These are phyloP conservation scores for Chondrus crispus DNA, from an alignment of 23 red algal species.

Conservation along the genomic window DNA sequence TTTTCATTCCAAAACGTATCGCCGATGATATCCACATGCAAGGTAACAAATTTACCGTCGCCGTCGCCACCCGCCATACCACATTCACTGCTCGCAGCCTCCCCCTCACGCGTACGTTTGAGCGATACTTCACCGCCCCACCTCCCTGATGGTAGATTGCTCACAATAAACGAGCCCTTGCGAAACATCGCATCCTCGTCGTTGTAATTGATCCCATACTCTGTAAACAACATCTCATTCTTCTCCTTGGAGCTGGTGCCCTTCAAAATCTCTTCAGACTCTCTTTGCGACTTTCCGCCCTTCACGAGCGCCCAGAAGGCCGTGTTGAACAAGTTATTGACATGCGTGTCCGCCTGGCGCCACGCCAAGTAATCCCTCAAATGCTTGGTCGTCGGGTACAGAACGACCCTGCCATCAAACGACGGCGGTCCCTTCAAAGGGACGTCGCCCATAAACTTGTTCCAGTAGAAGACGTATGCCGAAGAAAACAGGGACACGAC, in stretches of 20 bases:
- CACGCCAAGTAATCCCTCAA: slow-evolving; percentile 85
- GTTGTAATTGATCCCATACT: slow-evolving; percentile 90
- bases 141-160: not conserved
- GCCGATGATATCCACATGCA: slow-evolving; percentile 71
- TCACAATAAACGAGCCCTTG: slow-evolving; percentile 72
- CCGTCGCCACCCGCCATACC: not conserved
- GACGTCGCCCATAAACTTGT: slow-evolving; percentile 34
- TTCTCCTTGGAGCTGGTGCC: slow-evolving; percentile 76
- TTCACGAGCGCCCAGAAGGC: slow-evolving; percentile 85
- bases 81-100: not conserved
- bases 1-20: slow-evolving; percentile 73
- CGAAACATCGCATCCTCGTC: slow-evolving; percentile 63
- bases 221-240: slow-evolving; percentile 87
- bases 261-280: slow-evolving; percentile 58
- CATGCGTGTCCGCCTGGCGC: slow-evolving; percentile 85
- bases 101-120: not conserved
- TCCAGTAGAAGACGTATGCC: slow-evolving; percentile 68
- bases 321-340: slow-evolving; percentile 93
- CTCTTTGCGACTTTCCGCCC: slow-evolving; percentile 24
- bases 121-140: not conserved
- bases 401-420: slow-evolving; percentile 82
- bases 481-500: slow-evolving; percentile 72
- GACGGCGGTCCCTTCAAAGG: slow-evolving; percentile 36
- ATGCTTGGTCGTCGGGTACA: slow-evolving; percentile 66
- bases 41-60: not conserved